A percentile compares a stretch with the other conserved stretches of the same genome.
Evolutionary conservation across 257 asterid genomes (phyloP).

Genomic region (Penstemon newberryi): DNA sequence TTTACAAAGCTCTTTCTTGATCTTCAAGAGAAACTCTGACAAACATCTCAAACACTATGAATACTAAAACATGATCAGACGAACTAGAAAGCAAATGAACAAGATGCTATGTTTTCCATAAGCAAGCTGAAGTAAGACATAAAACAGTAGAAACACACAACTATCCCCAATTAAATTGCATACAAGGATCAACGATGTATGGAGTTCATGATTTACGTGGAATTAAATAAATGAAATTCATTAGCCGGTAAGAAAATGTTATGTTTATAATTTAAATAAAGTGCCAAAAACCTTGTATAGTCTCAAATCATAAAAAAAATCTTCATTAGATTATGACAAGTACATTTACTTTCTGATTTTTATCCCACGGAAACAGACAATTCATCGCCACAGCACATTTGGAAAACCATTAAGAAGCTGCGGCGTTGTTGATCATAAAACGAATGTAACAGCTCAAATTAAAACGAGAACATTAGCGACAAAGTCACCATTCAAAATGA

Average conservation of each 20-base stretch:
- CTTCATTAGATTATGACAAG: background rate
- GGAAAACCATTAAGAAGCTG: background rate
- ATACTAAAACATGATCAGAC: conserved; percentile 1
- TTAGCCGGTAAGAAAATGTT: background rate
- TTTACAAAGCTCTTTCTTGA: background rate
- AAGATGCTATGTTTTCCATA: background rate
- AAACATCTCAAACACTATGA: background rate
- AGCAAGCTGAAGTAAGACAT: background rate
- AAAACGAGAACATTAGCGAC: background rate
- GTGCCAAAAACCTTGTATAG: background rate
- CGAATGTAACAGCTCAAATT: conserved; percentile 7
- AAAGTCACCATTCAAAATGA: background rate
- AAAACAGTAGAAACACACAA: background rate
- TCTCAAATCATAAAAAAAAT: background rate
- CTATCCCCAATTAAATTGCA: conserved; percentile 9
- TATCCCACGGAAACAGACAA: background rate
- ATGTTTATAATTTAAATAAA: conserved; percentile 1
- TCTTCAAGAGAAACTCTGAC: conserved; percentile 2
- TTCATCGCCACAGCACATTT: background rate
- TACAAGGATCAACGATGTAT: conserved; percentile 6
- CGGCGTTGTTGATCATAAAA: background rate
- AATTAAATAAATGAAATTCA: background rate
- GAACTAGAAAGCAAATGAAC: background rate
- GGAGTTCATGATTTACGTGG: background rate
- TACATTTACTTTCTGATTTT: background rate